Base-by-base conservation (phyloP, 2,329 filamentous ascomycete genomes). In the Ascocoryne sarcoides region DNA sequence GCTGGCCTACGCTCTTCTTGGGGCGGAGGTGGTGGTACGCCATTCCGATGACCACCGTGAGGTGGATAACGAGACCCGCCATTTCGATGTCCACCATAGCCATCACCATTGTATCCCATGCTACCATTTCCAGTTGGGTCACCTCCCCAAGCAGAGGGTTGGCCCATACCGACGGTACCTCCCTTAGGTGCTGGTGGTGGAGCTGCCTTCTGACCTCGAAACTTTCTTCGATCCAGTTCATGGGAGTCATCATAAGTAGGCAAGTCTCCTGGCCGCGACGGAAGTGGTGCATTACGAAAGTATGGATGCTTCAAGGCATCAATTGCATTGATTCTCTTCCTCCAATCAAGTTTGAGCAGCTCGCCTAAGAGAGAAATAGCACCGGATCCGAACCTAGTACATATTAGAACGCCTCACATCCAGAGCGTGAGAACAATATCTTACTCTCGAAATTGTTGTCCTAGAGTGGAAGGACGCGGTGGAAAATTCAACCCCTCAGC, bases 301-400 rank as follows among this genome's bases (percentile, higher is more conserved):
- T 95, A 98, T 1, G 86, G 79, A 56, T 98, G 92, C 48, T 93
- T 76, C 16, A 98, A 68, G 1, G 92, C 92, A 63, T 98, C 92
- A 18, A 93, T 84, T 0, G 92, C 92, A 58, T 96, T 98, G 59
- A 94, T 82, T 37, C 92, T 78, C 50, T 76, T 82, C 37, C 78
- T 77, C 85, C 89, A 96, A 59, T 98, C 87, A 12, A 98, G 77
- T 55, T 76, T 87, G 39, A 98, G 67, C 12, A 98, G 73, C 47
- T 95, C 84, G 39, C 75, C 78, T 1, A 98, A 69, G 10, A 98
- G 67, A 17, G 84, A 83, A 12, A 96, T 74, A 4, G 86, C 89
- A 16, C 75, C 71, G 2, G 79, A 69, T 10, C 84, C 79, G 53
- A 77, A 74, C 43, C 78, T 80, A 52, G 40, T 32, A 12, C 7